These are phyloP conservation scores for Vaccinium macrocarpon DNA, from an alignment of 148 eudicot genomes.

Conservation along the genomic window DNA sequence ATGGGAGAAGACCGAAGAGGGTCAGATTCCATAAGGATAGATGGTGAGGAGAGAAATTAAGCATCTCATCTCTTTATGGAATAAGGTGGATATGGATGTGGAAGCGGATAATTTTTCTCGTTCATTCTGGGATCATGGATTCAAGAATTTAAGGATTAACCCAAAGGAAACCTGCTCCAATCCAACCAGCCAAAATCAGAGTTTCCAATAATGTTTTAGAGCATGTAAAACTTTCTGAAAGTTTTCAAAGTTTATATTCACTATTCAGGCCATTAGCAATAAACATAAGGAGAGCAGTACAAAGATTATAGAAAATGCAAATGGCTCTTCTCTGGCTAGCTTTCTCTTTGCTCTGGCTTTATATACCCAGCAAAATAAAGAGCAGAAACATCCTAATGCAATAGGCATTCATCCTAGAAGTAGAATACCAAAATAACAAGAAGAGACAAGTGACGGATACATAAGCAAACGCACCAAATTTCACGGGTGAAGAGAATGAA, in stretches of 20 bases:
- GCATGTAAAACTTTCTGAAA: slow-evolving; percentile 3
- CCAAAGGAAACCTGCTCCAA: background rate
- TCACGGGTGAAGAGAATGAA: slow-evolving; percentile 70
- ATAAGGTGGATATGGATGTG: background rate
- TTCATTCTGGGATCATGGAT: background rate
- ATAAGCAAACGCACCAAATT: slow-evolving; percentile 55
- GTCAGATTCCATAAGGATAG: background rate
- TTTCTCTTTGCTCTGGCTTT: background rate
- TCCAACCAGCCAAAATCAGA: background rate
- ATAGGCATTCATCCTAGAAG: background rate
- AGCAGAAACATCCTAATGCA: background rate
- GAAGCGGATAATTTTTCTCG: background rate
- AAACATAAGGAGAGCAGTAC: background rate
- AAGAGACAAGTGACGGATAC: background rate
- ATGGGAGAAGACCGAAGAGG: background rate
- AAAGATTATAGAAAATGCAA: background rate
- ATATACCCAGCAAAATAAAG: background rate
- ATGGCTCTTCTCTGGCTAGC: background rate
- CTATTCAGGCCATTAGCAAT: background rate
- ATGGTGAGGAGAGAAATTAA: background rate
- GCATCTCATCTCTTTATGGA: background rate
- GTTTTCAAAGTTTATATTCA: background rate
- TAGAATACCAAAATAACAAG: background rate
- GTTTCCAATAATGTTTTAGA: background rate
- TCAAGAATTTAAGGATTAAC: background rate